Evolutionary conservation across 352 stramenopile species (phyloP), one percentile per base, ranked within the genome.

Genomic region (Aphanomyces astaci): DNA sequence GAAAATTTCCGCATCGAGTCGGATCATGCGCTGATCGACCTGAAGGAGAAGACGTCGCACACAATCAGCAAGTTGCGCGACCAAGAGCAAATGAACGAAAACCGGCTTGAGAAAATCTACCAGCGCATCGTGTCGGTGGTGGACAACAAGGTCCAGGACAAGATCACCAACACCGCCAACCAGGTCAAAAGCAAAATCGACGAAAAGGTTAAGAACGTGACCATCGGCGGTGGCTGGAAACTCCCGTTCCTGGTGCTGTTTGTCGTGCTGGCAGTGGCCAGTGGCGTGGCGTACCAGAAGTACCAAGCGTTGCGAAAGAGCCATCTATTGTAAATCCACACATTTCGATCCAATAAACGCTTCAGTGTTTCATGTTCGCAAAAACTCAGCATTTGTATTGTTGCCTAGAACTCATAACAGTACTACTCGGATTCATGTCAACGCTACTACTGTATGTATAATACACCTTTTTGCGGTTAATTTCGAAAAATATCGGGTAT

Each of bases 241-340:
- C 84, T 77, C 39, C 82, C 86, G 24, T 94, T 94, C 67, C 76
- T 82, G 40, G 60, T 94, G 70, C 74, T 92, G 39, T 75, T 90
- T 36, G 62, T 92, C 24, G 75, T 68, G 2, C 69, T 92, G 22
- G 80, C 74, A 25, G 80, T 71, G 15, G 78, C 75, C 53, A 77
- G 72, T 39, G 72, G 70, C 27, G 81, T 79, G 49, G 76, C 84
- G 64, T 94, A 92, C 75, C 82, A 79, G 72, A 94, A 94, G 82
- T 94, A 94, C 78, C 76, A 88, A 67, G 77, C 77, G 70, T 75
- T 94, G 25, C 88, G 91, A 77, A 94, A 94, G 79, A 90, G 82
- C 45, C 86, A 94, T 73, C 73, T 94, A 75, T 74, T 94, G 73
- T 94, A 90, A 55, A 43, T 15, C 36, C 36, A 43, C 7, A 43